Evolutionary conservation across 352 stramenopile genomes (phyloP).

Genomic region (Pythium sukuiense): DNA sequence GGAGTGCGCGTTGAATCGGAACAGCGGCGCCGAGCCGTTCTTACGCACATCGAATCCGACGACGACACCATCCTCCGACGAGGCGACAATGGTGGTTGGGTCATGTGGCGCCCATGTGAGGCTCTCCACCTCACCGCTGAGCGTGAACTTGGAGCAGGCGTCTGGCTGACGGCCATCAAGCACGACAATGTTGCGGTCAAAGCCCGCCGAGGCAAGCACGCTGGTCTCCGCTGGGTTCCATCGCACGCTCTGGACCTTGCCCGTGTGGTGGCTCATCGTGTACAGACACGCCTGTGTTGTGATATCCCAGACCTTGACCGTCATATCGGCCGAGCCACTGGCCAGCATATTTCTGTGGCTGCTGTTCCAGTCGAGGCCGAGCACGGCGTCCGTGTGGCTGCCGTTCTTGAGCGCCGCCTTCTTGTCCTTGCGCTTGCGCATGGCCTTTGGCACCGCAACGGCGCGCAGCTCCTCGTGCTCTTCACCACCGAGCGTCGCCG

Average conservation of each 20-base stretch:
- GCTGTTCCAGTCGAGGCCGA: conserved; percentile 98
- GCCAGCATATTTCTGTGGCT: conserved; percentile 96
- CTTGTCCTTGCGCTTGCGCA: conserved; percentile 72
- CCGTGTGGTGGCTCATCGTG: conserved; percentile 97
- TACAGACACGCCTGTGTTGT: conserved; percentile 91
- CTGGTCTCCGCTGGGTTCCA: conserved; percentile 97
- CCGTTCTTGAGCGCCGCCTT: conserved; percentile 82
- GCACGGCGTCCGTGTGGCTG: conserved; percentile 98
- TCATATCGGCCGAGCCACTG: conserved; percentile 96
- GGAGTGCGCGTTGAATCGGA: conserved; percentile 92
- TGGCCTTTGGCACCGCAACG: conserved; percentile 75
- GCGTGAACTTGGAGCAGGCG: conserved; percentile 77
- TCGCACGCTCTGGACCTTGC: conserved; percentile 97
- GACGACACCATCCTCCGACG: conserved; percentile 94
- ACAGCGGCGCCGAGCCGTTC: conserved; percentile 92
- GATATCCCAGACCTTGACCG: conserved; percentile 97
- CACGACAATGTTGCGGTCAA: conserved; percentile 94
- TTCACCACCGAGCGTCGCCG: conserved; percentile 93
- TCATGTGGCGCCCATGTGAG: conserved; percentile 94
- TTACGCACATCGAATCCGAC: conserved; percentile 94
- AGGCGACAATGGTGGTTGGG: conserved; percentile 91
- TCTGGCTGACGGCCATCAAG: conserved; percentile 90
- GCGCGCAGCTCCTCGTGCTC: conserved; percentile 76
- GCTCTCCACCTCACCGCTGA: conserved; percentile 89
- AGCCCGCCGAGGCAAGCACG: conserved; percentile 94